Evolutionary conservation across 352 stramenopile genomes (phyloP), one percentile per base, ranked within the genome.

Genomic region (Aphanomyces euteiches): DNA sequence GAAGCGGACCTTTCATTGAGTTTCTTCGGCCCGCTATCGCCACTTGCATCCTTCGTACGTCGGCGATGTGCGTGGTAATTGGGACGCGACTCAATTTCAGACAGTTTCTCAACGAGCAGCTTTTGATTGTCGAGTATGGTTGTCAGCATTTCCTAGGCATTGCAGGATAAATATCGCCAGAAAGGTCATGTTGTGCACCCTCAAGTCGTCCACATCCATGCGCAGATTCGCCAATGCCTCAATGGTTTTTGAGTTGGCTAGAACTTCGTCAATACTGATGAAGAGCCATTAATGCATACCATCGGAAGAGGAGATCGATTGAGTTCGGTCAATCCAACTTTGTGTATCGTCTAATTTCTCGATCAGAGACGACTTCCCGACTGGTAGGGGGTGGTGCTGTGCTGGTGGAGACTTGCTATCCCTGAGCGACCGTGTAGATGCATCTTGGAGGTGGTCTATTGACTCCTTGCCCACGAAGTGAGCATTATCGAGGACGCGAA

Each of bases 401-500:
- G 28, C 28, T 28, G 28, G 28, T 28, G 28, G 28, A 28, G 28
- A 40, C 54, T 37, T 37, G 54, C 6, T 10, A 40, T 61, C 54
- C 10, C 54, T 28, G 6, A 39, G 12, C 17, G 54, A 61, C 34
- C 54, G 17, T n/a, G 13, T 40, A 12, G 10, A 19, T 17, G 3
- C 36, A 41, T 13, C 19, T 13, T 12, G n/a, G 54, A 66, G 68
- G 13, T 89, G 74, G 41, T 83, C 78, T 40, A 89, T 83, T 41
- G 75, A 79, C 47, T 75, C 85, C 54, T 85, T 78, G 36, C 86
- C 78, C 5, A 89, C 79, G 15, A 77, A 77, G 57, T 89, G 81
- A 1, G 78, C 78, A 13, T 89, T 89, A 58, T 89, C 81, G n/a
- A 89, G 76, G n/a, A 89, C 77, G 56, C 85, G 84, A 19, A 89